These are phyloP conservation scores for Arabidopsis suecica DNA, from an alignment of 345 rosid species.

Conservation along the genomic window DNA sequence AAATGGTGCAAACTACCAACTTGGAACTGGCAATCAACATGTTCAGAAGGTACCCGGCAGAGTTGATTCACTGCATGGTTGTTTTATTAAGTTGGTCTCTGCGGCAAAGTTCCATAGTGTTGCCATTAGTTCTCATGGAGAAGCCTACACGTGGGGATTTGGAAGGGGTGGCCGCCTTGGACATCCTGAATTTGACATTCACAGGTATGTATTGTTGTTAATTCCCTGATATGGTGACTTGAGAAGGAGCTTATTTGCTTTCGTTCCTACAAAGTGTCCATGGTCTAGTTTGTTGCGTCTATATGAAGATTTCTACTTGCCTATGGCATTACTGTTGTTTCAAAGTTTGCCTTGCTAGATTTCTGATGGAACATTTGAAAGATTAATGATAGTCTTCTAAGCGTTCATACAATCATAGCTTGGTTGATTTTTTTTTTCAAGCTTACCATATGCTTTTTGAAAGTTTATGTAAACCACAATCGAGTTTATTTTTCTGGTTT, in stretches of 20 bases:
- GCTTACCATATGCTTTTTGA: not conserved
- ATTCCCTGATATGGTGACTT: conserved; percentile 1
- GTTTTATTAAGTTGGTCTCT: conserved; percentile 69
- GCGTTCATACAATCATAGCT: not conserved
- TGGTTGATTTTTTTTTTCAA: not conserved
- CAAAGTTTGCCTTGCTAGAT: not conserved
- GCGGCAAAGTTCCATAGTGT: conserved; percentile 97
- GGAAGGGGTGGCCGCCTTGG: conserved; percentile 99
- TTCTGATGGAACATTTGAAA: conserved; percentile 19
- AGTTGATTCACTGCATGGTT: conserved; percentile 88
- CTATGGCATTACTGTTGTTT: conserved; percentile 5
- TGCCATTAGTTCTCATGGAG: conserved; percentile 75
- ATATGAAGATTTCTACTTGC: conserved; percentile 8
- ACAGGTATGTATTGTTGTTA: conserved; percentile 60
- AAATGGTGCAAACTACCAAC: conserved; percentile 95
- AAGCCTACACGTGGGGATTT: conserved; percentile 96
- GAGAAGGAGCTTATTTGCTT: not conserved
- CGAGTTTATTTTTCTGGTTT: conserved; percentile 2
- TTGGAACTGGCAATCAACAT: conserved; percentile 93
- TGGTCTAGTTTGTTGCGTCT: not conserved
- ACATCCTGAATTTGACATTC: conserved; percentile 98
- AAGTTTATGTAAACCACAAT: conserved; percentile 24
- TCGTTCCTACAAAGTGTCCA: not conserved
- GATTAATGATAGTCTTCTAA: conserved; percentile 6
- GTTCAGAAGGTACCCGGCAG: conserved; percentile 89